phyloP scores from a whole-genome alignment of 2,329 filamentous ascomycete genomes.

The Botryotinia convoluta region DNA sequence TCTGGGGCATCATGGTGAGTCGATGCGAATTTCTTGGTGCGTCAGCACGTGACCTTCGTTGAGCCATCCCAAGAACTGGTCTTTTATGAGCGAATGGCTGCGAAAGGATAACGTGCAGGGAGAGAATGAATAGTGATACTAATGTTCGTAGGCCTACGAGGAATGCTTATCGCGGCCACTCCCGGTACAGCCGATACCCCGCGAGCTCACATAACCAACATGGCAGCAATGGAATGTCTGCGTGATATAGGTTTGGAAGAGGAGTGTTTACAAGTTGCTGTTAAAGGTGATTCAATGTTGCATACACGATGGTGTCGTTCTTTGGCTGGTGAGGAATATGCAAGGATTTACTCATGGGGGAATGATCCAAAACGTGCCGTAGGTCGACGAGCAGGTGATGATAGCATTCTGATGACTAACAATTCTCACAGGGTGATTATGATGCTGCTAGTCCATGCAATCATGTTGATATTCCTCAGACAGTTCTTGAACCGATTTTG shows the following conservation, averaged over 20 bases:
- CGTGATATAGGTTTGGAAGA: constrained; percentile 51
- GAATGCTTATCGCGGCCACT: constrained; percentile 52
- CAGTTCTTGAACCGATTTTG: constrained; percentile 48
- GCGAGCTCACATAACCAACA: constrained; percentile 60
- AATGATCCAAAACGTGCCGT: constrained; percentile 47
- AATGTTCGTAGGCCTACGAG: constrained; percentile 44
- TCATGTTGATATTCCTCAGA: constrained; percentile 47
- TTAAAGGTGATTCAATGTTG: constrained; percentile 44
- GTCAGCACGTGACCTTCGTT: neutral
- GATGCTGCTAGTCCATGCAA: constrained; percentile 44
- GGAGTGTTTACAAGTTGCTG: constrained; percentile 41
- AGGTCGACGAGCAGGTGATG: neutral
- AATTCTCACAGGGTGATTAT: constrained; percentile 42
- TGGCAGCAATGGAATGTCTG: constrained; percentile 53
- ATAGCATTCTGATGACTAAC: neutral
- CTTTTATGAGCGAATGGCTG: too few species aligned
- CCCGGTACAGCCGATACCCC: constrained; percentile 55
- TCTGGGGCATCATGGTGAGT: constrained; percentile 46
- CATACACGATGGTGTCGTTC: constrained; percentile 53
- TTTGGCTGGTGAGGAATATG: constrained; percentile 53
- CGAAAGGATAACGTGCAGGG: neutral
- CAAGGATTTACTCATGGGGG: constrained; percentile 51
- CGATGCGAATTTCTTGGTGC: neutral
- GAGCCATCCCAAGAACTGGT: neutral
- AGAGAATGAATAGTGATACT: neutral